phyloP scores from a whole-genome alignment of 1,284 basidiomycete species.

The Trichosporon faecale region DNA sequence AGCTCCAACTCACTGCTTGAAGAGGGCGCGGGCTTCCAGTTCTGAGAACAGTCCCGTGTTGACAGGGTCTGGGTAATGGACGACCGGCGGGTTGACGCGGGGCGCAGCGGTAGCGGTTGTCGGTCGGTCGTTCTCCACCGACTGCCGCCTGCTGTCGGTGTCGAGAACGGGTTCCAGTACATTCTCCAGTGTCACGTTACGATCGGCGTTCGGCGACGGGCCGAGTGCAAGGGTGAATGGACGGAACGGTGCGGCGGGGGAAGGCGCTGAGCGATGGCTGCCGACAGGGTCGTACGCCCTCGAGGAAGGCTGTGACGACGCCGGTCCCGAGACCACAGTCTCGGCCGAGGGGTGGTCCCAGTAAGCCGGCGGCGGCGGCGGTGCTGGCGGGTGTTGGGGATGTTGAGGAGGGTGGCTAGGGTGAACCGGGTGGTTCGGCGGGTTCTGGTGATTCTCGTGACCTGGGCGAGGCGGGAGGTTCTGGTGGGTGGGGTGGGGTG shows the following conservation, averaged over 20 bases:
- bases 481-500: neutral
- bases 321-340: neutral
- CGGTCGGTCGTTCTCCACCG: neutral
- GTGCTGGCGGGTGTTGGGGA: neutral
- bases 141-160: neutral
- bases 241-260: constrained; percentile 3
- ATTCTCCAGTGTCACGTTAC: constrained; percentile 8
- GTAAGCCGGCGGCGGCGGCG: neutral
- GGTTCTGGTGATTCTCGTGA: neutral
- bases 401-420: neutral
- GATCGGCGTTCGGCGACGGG: neutral
- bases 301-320: neutral
- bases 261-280: neutral
- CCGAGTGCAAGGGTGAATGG: constrained; percentile 1
- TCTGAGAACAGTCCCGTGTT: neutral
- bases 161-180: neutral
- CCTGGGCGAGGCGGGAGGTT: neutral
- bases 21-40: constrained; percentile 4
- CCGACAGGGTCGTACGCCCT: constrained; percentile 7
- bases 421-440: neutral
- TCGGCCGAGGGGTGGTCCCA: constrained; percentile 9
- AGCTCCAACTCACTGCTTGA: neutral
- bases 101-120: neutral
- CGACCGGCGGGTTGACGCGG: neutral
- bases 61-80: neutral